Evolutionary conservation across 306 rosid genomes (phyloP).

Genomic region (Corylus heterophylla): DNA sequence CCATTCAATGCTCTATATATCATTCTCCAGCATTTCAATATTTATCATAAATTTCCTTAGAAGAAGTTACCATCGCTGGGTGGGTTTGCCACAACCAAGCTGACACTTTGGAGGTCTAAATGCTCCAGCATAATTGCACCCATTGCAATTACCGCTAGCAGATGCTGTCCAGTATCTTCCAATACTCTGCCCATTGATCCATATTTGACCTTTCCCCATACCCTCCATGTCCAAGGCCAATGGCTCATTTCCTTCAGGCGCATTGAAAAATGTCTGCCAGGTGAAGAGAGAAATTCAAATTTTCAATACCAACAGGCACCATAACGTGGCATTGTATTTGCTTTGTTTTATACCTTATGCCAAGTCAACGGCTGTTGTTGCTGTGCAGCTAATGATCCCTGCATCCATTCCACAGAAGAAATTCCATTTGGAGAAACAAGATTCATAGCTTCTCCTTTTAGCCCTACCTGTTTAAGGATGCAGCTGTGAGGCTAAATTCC

Average conservation of each 20-base stretch:
- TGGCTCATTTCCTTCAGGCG: slow-evolving; percentile 88
- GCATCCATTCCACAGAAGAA: slow-evolving; percentile 87
- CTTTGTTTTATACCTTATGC: slow-evolving; percentile 72
- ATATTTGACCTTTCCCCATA: slow-evolving; percentile 99
- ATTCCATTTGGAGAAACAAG: slow-evolving; percentile 72
- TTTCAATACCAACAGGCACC: slow-evolving; percentile 3
- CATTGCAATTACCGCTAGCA: slow-evolving; percentile 73
- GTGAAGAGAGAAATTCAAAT: slow-evolving; percentile 22
- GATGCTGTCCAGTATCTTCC: slow-evolving; percentile 96
- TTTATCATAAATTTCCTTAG: neutral
- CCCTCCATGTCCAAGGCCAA: slow-evolving; percentile 94
- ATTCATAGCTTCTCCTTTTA: slow-evolving; percentile 95
- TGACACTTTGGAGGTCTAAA: slow-evolving; percentile 89
- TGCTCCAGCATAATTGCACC: slow-evolving; percentile 70
- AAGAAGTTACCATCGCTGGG: slow-evolving; percentile 74
- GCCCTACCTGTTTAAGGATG: slow-evolving; percentile 66
- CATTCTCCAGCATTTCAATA: slow-evolving; percentile 1
- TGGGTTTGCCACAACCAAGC: slow-evolving; percentile 87
- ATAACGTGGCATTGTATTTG: slow-evolving; percentile 15
- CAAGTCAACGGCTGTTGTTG: slow-evolving; percentile 86
- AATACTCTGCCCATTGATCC: slow-evolving; percentile 91
- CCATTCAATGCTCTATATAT: slow-evolving; percentile 4
- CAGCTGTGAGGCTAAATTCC: slow-evolving; percentile 21
- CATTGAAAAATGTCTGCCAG: slow-evolving; percentile 72
- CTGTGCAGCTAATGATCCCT: slow-evolving; percentile 61